Evolutionary conservation across 108 stramenopile genomes (phyloP).

Genomic region (Nannochloropsis gaditana): DNA sequence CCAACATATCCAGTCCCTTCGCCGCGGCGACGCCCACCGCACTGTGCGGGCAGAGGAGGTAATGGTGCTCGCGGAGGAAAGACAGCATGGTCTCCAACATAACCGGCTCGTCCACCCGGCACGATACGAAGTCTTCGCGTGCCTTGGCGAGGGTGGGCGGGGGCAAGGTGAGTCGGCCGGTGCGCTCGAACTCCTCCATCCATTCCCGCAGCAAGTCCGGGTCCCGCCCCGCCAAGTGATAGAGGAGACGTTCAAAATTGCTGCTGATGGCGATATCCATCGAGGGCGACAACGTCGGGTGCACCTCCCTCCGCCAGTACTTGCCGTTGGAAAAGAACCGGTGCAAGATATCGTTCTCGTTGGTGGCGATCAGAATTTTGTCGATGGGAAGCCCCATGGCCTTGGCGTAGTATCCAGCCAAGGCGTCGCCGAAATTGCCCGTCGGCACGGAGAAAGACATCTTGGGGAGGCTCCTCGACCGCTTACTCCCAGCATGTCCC

Average conservation of each 20-base stretch:
- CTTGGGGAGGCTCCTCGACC: background rate
- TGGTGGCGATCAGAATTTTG: constrained; percentile 82
- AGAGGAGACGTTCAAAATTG: constrained; percentile 97
- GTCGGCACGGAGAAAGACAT: constrained; percentile 78
- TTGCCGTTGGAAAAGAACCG: constrained; percentile 89
- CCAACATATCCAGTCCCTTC: constrained; percentile 39
- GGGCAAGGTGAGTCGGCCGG: constrained; percentile 72
- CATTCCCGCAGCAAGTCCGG: constrained; percentile 63
- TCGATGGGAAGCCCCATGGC: constrained; percentile 89
- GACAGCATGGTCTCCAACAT: constrained; percentile 73
- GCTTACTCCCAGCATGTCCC: background rate
- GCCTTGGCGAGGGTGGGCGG: constrained; percentile 70
- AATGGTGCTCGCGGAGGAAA: constrained; percentile 69
- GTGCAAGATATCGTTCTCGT: constrained; percentile 93
- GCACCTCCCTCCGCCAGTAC: constrained; percentile 72
- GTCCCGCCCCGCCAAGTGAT: constrained; percentile 86
- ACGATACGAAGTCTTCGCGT: constrained; percentile 77
- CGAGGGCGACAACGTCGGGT: constrained; percentile 77
- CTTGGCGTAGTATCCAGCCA: constrained; percentile 91
- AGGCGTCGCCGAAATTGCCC: constrained; percentile 94
- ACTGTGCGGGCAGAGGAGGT: constrained; percentile 92
- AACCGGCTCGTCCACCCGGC: constrained; percentile 66
- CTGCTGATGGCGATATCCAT: constrained; percentile 98
- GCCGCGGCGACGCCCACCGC: constrained; percentile 87
- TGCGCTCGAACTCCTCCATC: constrained; percentile 86